A percentile compares a stretch with the other conserved stretches of the same genome.
phyloP scores from a whole-genome alignment of 768 basidiomycete species.

The Cyclocybe cylindracea region DNA sequence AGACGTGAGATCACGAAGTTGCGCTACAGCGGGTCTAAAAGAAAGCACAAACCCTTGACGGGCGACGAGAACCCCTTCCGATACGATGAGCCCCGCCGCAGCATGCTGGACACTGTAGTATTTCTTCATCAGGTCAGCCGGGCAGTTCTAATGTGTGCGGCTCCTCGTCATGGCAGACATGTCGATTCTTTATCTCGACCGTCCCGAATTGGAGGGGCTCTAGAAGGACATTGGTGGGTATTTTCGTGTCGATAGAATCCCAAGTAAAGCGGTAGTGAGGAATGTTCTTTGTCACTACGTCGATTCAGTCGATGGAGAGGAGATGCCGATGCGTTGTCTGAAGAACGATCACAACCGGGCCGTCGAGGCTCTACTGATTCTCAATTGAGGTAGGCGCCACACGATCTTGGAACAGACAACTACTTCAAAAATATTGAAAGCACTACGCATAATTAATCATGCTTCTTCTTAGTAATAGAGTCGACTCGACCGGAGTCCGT shows the following conservation, averaged over 20 bases:
- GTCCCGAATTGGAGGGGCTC: slow-evolving; percentile 33
- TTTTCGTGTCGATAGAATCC: not conserved
- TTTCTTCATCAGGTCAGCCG: slow-evolving; percentile 33
- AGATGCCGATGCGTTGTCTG: too few relatives aligned
- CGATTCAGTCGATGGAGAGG: too few relatives aligned
- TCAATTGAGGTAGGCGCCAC: too few relatives aligned
- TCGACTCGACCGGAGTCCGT: too few relatives aligned
- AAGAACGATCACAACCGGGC: too few relatives aligned
- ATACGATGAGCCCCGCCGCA: slow-evolving; percentile 36
- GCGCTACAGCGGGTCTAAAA: not conserved
- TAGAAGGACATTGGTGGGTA: slow-evolving; percentile 11
- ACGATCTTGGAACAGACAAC: too few relatives aligned
- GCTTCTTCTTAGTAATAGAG: too few relatives aligned
- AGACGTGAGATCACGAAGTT: not conserved
- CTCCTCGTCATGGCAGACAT: slow-evolving; percentile 40
- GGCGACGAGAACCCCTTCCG: slow-evolving; percentile 37
- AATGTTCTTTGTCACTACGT: too few relatives aligned
- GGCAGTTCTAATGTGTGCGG: slow-evolving; percentile 31
- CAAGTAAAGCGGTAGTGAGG: too few relatives aligned
- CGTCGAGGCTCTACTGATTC: too few relatives aligned
- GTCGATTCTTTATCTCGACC: slow-evolving; percentile 33
- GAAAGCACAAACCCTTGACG: slow-evolving; percentile 37
- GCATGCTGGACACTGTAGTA: slow-evolving; percentile 38
- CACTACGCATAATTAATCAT: too few relatives aligned
- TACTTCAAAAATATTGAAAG: too few relatives aligned